Evolutionary conservation across 352 stramenopile genomes (phyloP), one percentile per base, ranked within the genome.

Genomic region (Phytophthora pisi): DNA sequence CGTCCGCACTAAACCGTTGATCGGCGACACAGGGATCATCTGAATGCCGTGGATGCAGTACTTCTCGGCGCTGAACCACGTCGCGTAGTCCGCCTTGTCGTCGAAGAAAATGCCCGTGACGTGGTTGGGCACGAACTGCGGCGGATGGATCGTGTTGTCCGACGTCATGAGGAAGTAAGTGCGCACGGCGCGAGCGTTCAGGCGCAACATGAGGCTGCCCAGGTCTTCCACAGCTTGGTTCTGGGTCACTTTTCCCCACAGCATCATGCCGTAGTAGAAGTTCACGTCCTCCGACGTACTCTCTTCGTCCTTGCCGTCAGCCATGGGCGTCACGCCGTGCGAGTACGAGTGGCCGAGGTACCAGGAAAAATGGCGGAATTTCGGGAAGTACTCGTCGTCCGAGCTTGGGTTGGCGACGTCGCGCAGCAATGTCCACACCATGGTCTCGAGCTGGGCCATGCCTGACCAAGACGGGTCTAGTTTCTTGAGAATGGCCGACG

Each of bases 11-110:
- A 90, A 67, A 30, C 86, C 84, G 51, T 86, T 92, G 62, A 92
- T 88, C 11, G 86, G 86, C 6, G 81, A 90, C 42, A 92, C 80
- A 0, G 79, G 84, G 58, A 92, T 85, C 85, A 93, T 93, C 62
- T 93, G 85, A 53, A 93, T 93, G 47, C 85, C 85, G 57, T 93
- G 85, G 65, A 93, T 93, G 55, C 75, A 88, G 68, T 91, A 82
- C 61, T 87, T 89, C 52, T 91, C 82, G n/a, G 81, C 50, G 36
- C 82, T 90, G 72, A 93, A 93, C 82, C 82, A 93, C 51, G 82
- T 90, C 46, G 85, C 66, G 62, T 93, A 93, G 74, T 89, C 77
- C 10, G 47, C 78, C 71, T 93, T 93, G 73, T 93, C 91, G 64
- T 93, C 84, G 51, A 88, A 86, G 53, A 91, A 87, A 5, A 93